Base-by-base conservation (phyloP, 768 basidiomycete species). In the Calocybe indica region DNA sequence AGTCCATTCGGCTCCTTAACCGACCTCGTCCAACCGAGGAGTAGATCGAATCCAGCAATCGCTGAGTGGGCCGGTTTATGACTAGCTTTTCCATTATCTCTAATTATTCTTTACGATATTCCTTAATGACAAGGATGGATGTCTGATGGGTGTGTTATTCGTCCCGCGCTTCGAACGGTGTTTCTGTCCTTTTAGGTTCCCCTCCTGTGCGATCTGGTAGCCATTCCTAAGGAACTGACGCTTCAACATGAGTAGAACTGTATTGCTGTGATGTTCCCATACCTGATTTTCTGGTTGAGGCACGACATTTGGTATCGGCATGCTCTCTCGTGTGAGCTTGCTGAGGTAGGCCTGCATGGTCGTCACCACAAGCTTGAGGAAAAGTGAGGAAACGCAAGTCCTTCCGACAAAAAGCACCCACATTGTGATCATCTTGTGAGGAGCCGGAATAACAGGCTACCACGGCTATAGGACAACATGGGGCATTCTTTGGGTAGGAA, bases 391-490 rank as follows among this genome's bases (percentile, higher is more conserved):
- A 10, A 34, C n/a, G 28, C 8, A 31, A 6, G 45, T 2, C 10
- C 8, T 14, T 36, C 7, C 22, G n/a, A 38, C 5, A 38, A 40
- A 3, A 10, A 15, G 29, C 10, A 61, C 83, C 48, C 56, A 91
- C 88, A 50, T 72, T 77, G 57, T 91, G 88, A 61, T 91, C 88
- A 47, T 91, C 88, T 46, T 79, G 73, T 40, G 83, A 86, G 37
- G 87, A 87, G 28, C 88, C 88, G 11, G 88, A 90, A 63, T 87
- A 90, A 54, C 83, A 85, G 4, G 83, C 88, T 28, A 77, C 81
- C 12, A 90, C 67, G 5, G 82, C 88, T 48, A 91, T 88, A 1
- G 88, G 88, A 61, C 87, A 88, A 55, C 85, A 88, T n/a, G 78
- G 80, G 10, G 85, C 85, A 50, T 86, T 88, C 88, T 91, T 49